A percentile compares a stretch with the other conserved stretches of the same genome.
Conservation (phyloP, 106 monocot genomes). For the Platanthera guangdongensis region DNA sequence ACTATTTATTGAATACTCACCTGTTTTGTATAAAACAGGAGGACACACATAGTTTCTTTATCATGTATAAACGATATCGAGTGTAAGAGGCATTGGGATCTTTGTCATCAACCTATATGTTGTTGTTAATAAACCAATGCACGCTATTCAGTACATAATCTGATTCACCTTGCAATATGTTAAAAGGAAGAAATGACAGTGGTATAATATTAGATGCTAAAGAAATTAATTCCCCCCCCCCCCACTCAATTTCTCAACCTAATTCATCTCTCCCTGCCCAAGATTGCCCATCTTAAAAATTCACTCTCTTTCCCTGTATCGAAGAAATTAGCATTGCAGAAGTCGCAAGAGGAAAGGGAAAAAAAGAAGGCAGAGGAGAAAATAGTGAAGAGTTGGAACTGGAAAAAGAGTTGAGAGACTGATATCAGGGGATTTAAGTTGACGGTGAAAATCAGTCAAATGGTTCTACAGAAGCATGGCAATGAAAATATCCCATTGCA, state of each 20-base stretch:
- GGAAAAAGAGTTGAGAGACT: no score
- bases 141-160: neutral
- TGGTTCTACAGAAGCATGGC: no score
- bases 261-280: neutral
- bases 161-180: no score
- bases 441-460: no score
- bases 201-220: neutral
- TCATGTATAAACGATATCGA: conserved; percentile 46
- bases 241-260: no score
- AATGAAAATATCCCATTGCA: no score
- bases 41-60: conserved; percentile 59
- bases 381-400: no score
- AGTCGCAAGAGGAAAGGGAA: no score
- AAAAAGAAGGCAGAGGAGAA: no score
- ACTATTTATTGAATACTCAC: conserved; percentile 17
- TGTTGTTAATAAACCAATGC: neutral
- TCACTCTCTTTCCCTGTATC: no score
- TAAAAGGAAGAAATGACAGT: neutral
- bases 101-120: conserved; percentile 46
- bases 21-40: conserved; percentile 56
- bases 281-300: neutral
- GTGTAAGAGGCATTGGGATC: conserved; percentile 79
- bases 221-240: neutral
- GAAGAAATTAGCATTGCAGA: no score
- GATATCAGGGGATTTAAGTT: no score